phyloP scores from a whole-genome alignment of 2,329 filamentous ascomycete genomes.

The Talaromyces marneffei region DNA sequence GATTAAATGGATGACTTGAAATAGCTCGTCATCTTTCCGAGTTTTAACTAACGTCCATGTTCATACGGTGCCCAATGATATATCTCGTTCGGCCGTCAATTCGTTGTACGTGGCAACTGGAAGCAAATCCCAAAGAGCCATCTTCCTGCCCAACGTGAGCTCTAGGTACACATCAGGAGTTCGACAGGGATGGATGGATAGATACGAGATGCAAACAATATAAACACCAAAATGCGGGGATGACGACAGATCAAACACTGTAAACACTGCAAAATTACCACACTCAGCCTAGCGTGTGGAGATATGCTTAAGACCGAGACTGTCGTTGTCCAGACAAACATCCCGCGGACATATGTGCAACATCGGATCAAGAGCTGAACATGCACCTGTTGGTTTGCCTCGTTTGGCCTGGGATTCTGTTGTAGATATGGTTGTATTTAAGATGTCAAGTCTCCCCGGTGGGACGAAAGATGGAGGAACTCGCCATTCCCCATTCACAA shows the following conservation, averaged over 20 bases:
- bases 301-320: background rate
- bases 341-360: background rate
- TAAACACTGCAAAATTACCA: slow-evolving; percentile 1
- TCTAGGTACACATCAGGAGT: too few relatives aligned
- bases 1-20: too few relatives aligned
- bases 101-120: too few relatives aligned
- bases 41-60: too few relatives aligned
- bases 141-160: too few relatives aligned
- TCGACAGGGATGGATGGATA: background rate
- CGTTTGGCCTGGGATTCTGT: background rate
- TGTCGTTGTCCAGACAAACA: background rate
- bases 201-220: background rate
- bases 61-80: too few relatives aligned
- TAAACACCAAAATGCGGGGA: background rate
- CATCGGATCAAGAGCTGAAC: background rate
- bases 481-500: background rate
- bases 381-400: background rate
- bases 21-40: too few relatives aligned
- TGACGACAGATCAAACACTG: background rate
- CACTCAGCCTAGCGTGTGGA: background rate
- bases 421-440: background rate
- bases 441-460: background rate
- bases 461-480: background rate
- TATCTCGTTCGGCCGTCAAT: too few relatives aligned
- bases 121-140: too few relatives aligned